Percentiles rank a stretch among this genome's conserved stretches.
Conservation (phyloP, 768 basidiomycete genomes). For the Wakefieldia striispora region DNA sequence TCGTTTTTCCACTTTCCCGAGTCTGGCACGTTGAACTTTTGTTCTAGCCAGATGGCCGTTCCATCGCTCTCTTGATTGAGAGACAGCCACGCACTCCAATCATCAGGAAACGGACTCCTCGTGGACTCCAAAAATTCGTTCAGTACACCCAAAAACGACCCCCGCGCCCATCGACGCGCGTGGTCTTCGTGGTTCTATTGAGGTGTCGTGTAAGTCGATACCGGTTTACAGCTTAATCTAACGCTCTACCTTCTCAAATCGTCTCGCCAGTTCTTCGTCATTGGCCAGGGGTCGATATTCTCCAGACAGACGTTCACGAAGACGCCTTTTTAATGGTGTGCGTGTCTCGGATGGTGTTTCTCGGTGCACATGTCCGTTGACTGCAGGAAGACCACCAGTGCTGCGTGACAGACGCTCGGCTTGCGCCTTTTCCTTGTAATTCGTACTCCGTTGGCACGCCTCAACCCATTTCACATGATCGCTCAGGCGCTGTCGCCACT, state of each 20-base stretch:
- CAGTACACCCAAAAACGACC: constrained; percentile 54
- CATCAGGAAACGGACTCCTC: constrained; percentile 26
- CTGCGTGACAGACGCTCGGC: constrained; percentile 33
- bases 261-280: constrained; percentile 62
- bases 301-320: constrained; percentile 34
- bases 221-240: background rate
- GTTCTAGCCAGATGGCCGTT: constrained; percentile 78
- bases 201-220: constrained; percentile 5
- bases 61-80: constrained; percentile 69
- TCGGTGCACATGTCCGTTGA: constrained; percentile 22
- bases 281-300: constrained; percentile 54
- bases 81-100: constrained; percentile 74
- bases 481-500: constrained; percentile 46
- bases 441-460: constrained; percentile 58
- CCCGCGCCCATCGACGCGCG: constrained; percentile 68
- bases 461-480: constrained; percentile 57
- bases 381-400: background rate
- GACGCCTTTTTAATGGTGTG: constrained; percentile 26
- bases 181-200: constrained; percentile 70
- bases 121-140: constrained; percentile 39
- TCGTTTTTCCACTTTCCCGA: constrained; percentile 65
- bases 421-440: constrained; percentile 54
- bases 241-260: constrained; percentile 61
- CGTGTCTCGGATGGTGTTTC: constrained; percentile 24
- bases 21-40: constrained; percentile 67